Evolutionary conservation across 495 filamentous ascomycete genomes (phyloP).

Genomic region (Aspergillus nidulans): DNA sequence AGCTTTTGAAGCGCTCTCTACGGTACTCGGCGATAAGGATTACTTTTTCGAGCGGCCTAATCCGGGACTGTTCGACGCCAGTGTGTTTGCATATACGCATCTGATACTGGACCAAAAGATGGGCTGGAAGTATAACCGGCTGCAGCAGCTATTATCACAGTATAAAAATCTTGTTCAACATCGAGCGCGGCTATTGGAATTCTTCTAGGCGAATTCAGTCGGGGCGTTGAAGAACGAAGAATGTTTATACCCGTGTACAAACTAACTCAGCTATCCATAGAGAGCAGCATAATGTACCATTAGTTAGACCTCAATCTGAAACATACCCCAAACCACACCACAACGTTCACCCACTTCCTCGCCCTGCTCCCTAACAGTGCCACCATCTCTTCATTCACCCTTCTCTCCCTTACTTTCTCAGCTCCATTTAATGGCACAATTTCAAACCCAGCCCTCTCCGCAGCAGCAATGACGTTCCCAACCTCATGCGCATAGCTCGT

Average conservation of each 20-base stretch:
- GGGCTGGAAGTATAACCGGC: slow-evolving; percentile 52
- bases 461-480: slow-evolving; percentile 52
- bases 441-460: slow-evolving; percentile 48
- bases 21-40: slow-evolving; percentile 56
- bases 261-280: slow-evolving; percentile 10
- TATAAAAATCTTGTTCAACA: slow-evolving; percentile 52
- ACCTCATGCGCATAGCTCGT: slow-evolving; percentile 57
- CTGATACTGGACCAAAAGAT: slow-evolving; percentile 61
- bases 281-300: neutral
- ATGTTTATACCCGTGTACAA: slow-evolving; percentile 22
- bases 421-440: slow-evolving; percentile 28
- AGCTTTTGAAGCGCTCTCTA: slow-evolving; percentile 71
- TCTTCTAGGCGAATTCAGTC: slow-evolving; percentile 20
- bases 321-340: slow-evolving; percentile 62
- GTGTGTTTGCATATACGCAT: slow-evolving; percentile 87
- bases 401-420: slow-evolving; percentile 36
- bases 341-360: slow-evolving; percentile 64
- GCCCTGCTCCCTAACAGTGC: slow-evolving; percentile 53
- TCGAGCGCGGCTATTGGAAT: slow-evolving; percentile 44
- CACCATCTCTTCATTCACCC: slow-evolving; percentile 47
- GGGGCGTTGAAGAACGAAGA: neutral
- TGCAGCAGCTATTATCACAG: slow-evolving; percentile 36
- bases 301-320: slow-evolving; percentile 39
- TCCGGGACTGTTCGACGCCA: slow-evolving; percentile 79
- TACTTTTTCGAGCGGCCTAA: slow-evolving; percentile 62